These are phyloP conservation scores for Wickerhamomyces ciferrii DNA, from an alignment of 805 yeast species.

Conservation along the genomic window DNA sequence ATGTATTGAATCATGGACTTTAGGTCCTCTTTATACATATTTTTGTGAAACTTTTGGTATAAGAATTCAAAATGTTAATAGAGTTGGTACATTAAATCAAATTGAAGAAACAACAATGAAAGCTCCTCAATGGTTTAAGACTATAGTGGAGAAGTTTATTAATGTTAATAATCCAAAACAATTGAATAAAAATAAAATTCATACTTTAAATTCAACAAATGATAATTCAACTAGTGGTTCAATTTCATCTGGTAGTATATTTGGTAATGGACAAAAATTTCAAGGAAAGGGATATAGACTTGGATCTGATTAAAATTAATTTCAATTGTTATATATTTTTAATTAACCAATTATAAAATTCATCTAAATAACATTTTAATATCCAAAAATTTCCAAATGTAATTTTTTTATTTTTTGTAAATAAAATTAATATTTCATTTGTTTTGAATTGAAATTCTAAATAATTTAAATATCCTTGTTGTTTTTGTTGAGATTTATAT, in stretches of 20 bases:
- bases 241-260: constrained; percentile 1
- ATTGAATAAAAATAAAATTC: background rate
- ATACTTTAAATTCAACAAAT: background rate
- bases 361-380: constrained; percentile 15
- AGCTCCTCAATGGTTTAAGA: constrained; percentile 45
- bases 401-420: constrained; percentile 9
- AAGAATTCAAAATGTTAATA: constrained; percentile 18
- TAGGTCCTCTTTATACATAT: constrained; percentile 34
- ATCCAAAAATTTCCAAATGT: constrained; percentile 18
- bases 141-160: constrained; percentile 18
- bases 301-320: constrained; percentile 18
- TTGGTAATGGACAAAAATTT: constrained; percentile 19
- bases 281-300: constrained; percentile 34
- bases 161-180: constrained; percentile 4
- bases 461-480: no score
- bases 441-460: background rate
- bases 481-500: background rate
- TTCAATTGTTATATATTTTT: constrained; percentile 9
- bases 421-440: background rate
- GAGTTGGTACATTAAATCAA: constrained; percentile 27
- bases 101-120: constrained; percentile 48
- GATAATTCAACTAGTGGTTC: background rate
- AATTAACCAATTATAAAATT: constrained; percentile 11
- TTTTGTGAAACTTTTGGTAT: constrained; percentile 16
- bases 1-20: constrained; percentile 51